Percentiles rank a stretch among this genome's conserved stretches.
phyloP scores from a whole-genome alignment of 345 rosid genomes.

The Citrus inodora region DNA sequence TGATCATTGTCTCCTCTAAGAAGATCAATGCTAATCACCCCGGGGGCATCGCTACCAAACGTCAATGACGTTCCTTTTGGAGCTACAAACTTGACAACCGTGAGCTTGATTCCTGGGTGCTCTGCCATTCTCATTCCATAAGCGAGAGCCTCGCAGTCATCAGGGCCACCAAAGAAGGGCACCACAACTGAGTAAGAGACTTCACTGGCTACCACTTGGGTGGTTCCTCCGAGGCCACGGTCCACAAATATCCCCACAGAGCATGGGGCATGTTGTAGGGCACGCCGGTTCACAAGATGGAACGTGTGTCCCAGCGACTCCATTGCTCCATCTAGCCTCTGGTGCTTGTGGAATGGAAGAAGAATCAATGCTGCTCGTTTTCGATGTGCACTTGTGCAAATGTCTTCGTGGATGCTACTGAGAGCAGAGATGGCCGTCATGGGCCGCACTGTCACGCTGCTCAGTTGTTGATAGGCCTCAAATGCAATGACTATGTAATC shows the following conservation, averaged over 20 bases:
- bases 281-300: constrained; percentile 42
- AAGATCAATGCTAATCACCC: constrained; percentile 1
- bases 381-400: constrained; percentile 56
- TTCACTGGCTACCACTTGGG: constrained; percentile 57
- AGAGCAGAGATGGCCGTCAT: constrained; percentile 76
- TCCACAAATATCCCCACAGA: constrained; percentile 72
- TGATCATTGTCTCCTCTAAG: neutral
- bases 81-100: constrained; percentile 32
- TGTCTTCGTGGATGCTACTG: constrained; percentile 53
- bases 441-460: constrained; percentile 62
- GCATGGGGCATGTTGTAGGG: constrained; percentile 58
- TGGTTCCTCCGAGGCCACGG: constrained; percentile 68
- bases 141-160: constrained; percentile 60
- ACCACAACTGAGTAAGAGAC: constrained; percentile 44
- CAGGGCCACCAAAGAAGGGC: constrained; percentile 41
- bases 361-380: constrained; percentile 56
- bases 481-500: constrained; percentile 63
- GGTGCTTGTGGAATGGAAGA: constrained; percentile 71
- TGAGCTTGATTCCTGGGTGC: constrained; percentile 51
- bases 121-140: constrained; percentile 64
- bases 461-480: constrained; percentile 66
- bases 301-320: constrained; percentile 55
- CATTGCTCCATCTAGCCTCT: constrained; percentile 53
- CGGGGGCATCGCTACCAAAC: neutral
- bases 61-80: constrained; percentile 18